Evolutionary conservation across 2,329 filamentous ascomycete genomes (phyloP).

Genomic region (Arthrocladium fulminans): DNA sequence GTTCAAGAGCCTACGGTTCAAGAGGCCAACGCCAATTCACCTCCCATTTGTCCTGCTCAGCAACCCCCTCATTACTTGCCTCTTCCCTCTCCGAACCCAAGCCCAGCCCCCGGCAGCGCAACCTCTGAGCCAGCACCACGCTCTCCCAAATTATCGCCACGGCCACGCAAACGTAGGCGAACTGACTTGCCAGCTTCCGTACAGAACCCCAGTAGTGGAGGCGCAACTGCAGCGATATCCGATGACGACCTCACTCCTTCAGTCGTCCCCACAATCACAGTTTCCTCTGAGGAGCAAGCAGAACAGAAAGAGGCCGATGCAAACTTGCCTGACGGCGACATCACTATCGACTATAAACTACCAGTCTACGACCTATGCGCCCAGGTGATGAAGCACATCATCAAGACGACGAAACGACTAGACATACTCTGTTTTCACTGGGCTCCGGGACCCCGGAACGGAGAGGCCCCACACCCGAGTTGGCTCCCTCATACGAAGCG

Average conservation of each 20-base stretch:
- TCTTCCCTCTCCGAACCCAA: neutral
- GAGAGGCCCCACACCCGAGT: constrained; percentile 6
- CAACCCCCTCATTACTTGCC: neutral
- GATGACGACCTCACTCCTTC: neutral
- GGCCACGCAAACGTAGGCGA: neutral
- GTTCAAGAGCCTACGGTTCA: neutral
- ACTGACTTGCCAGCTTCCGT: neutral
- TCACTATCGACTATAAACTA: constrained; percentile 14
- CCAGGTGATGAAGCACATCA: constrained; percentile 11
- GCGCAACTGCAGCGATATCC: neutral
- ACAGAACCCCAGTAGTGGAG: neutral
- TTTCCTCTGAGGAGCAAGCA: neutral
- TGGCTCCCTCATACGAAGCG: constrained; percentile 4
- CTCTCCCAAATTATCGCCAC: neutral
- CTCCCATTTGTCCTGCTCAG: neutral
- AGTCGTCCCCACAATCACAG: neutral
- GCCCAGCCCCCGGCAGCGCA: neutral
- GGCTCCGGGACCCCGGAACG: constrained; percentile 10
- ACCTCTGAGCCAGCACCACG: neutral
- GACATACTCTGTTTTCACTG: constrained; percentile 18
- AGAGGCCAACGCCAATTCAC: neutral
- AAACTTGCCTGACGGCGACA: neutral
- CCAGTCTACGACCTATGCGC: constrained; percentile 12
- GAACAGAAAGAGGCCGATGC: neutral
- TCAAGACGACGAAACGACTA: constrained; percentile 11